These are phyloP conservation scores for Moniliella sp. DNA, from an alignment of 1,284 basidiomycete genomes.

Conservation along the genomic window DNA sequence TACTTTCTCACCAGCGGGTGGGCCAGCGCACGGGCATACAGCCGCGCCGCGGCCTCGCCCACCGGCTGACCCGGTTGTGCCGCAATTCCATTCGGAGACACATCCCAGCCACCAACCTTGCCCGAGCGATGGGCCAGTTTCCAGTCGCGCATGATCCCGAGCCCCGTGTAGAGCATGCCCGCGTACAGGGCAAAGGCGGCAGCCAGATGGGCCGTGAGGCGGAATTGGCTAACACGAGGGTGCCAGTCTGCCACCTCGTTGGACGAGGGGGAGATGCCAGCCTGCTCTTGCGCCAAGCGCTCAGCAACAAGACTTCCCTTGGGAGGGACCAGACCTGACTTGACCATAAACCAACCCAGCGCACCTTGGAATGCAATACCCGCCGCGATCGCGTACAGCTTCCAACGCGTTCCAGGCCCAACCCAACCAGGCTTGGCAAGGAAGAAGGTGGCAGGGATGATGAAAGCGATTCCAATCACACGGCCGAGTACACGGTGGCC, in stretches of 20 bases:
- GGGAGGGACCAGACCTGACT: conserved; percentile 53
- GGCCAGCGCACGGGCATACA: conserved; percentile 9
- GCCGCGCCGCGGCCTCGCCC: neutral
- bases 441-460: conserved; percentile 25
- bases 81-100: conserved; percentile 1
- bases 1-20: conserved; percentile 10
- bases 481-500: conserved; percentile 79
- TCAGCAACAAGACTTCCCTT: neutral
- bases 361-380: conserved; percentile 74
- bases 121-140: conserved; percentile 42
- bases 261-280: neutral
- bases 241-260: conserved; percentile 11
- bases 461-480: conserved; percentile 49
- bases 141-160: conserved; percentile 54
- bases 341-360: conserved; percentile 98
- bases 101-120: conserved; percentile 8
- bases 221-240: conserved; percentile 80
- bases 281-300: too few relatives aligned
- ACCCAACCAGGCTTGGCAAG: conserved; percentile 5
- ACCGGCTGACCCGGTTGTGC: neutral
- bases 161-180: conserved; percentile 67
- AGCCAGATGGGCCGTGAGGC: conserved; percentile 77
- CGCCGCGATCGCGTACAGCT: conserved; percentile 49
- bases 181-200: conserved; percentile 72
- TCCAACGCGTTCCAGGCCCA: conserved; percentile 38